Conservation (phyloP, 1,284 basidiomycete species). For the Boletus sp. region DNA sequence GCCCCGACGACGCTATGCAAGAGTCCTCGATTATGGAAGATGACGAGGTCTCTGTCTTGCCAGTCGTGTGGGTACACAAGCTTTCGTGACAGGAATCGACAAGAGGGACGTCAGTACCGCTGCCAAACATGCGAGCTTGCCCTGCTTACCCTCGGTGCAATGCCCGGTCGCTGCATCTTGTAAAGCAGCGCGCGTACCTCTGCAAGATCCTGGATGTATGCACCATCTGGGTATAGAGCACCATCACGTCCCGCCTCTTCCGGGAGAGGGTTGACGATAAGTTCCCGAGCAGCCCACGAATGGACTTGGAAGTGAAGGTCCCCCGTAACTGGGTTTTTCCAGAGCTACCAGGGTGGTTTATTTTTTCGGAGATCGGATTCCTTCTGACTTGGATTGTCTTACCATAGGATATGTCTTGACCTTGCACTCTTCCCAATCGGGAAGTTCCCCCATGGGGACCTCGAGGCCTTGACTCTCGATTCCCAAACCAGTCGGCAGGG, state of each 20-base stretch:
- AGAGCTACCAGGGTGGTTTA: slow-evolving; percentile 45
- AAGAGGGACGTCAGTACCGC: not conserved
- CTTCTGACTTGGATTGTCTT: slow-evolving; percentile 22
- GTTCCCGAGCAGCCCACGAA: slow-evolving; percentile 49
- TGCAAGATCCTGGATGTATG: slow-evolving; percentile 56
- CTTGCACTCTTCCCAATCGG: slow-evolving; percentile 47
- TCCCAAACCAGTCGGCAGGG: slow-evolving; percentile 65
- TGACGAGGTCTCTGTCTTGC: slow-evolving; percentile 15
- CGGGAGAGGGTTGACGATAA: slow-evolving; percentile 56
- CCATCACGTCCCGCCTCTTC: slow-evolving; percentile 39
- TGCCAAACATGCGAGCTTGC: not conserved
- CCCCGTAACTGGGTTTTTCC: slow-evolving; percentile 78
- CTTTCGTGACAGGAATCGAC: slow-evolving; percentile 15
- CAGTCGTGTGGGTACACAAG: slow-evolving; percentile 61
- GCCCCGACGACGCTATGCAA: slow-evolving; percentile 54
- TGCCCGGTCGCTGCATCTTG: slow-evolving; percentile 53
- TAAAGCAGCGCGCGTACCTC: slow-evolving; percentile 62
- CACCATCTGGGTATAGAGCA: slow-evolving; percentile 66
- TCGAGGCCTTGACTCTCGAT: slow-evolving; percentile 68
- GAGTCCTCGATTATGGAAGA: slow-evolving; percentile 11
- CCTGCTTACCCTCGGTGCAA: slow-evolving; percentile 5
- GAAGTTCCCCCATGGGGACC: slow-evolving; percentile 52
- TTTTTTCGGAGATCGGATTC: not conserved
- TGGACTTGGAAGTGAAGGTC: slow-evolving; percentile 70
- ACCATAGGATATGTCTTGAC: slow-evolving; percentile 67